Evolutionary conservation across 2,329 filamentous ascomycete genomes (phyloP), one percentile per base, ranked within the genome.

Genomic region (Xylariaceae sp.): DNA sequence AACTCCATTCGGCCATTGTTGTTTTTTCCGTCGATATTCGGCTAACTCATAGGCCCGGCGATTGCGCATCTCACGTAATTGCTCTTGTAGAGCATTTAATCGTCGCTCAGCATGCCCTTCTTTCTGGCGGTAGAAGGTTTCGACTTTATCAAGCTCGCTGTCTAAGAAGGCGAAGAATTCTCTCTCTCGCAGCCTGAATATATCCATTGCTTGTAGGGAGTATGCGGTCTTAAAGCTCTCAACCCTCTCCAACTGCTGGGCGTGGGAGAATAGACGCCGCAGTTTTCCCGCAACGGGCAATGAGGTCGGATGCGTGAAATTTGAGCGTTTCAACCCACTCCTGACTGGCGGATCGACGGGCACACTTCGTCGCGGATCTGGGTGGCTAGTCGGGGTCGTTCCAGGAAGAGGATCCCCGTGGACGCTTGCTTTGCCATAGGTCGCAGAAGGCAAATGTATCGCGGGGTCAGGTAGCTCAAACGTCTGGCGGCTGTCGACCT

Each of bases 51-150:
- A 80, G 26, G 89, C 79, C 19, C 92, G 84, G 13, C 87, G 82
- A 68, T 95, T 90, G 42, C 91, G 82, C 90, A 97, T 96, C 63
- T 95, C 88, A 67, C 95, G 92, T 30, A 99, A 78, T 68, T 99
- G 94, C 48, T 91, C 84, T 40, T 88, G 83, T 44, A 99, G 76
- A 3, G 87, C 70, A 0, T 76, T 74, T 21, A 96, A 74, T 2
- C 92, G 83, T 51, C 85, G 75, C 0, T 84, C 87, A 0, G 92
- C 89, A 67, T 96, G 89, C 26, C 88, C 80, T 67, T 99, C 94
- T 67, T 96, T 96, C 61, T 83, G 74, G 62, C 83, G 85, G 74
- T 97, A 97, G 66, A 99, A 99, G 0, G 76, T 73, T 67, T 99
- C 92, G 10, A 99, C 89, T 72, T 97, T 99, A n/a, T 85, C 79